Base-by-base conservation (phyloP, 495 filamentous ascomycete species). In the Penicillium alfredii region DNA sequence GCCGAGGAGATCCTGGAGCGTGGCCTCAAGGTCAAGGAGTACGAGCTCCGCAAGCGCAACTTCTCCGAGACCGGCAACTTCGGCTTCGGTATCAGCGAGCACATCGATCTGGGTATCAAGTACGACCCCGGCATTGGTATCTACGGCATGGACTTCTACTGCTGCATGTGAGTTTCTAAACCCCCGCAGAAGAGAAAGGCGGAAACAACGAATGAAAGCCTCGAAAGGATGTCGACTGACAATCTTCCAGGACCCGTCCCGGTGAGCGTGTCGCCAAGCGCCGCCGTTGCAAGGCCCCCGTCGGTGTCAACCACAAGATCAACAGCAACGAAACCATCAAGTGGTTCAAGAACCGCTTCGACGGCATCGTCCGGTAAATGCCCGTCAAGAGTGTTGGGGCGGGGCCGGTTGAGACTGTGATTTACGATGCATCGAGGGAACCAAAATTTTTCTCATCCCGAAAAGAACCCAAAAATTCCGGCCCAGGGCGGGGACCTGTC, bases 121-220 rank as follows among this genome's bases (percentile, higher is more conserved):
- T 98, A 98, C 75, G 92, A 98, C 80, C 92, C 92, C 42, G 86
- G 78, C 39, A 97, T 97, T 55, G 90, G 90, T 78, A 97, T 99
- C 72, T 99, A 99, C 78, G 93, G 93, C 71, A 99, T 99, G 93
- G 93, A 99, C 77, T 99, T 99, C 80, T 99, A 95, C 84, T 87
- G 82, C 84, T 96, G 90, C 86, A 99, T 99, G 93, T 82, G 56
- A 73, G 78, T 46, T 29, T 30, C 15, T n/a, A n/a, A n/a, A n/a
- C n/a, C n/a, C n/a, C n/a, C n/a, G n/a, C n/a, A n/a, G n/a, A n/a
- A n/a, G n/a, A n/a, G n/a, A n/a, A n/a, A n/a, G n/a, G n/a, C n/a
- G n/a, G n/a, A n/a, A n/a, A n/a, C n/a, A n/a, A n/a, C n/a, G n/a
- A n/a, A n/a, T n/a, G n/a, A n/a, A n/a, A 11, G 25, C 6, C 6